A percentile compares a stretch with the other conserved stretches of the same genome.
phyloP scores from a whole-genome alignment of 1,284 basidiomycete species.

The Bjerkandera adusta region DNA sequence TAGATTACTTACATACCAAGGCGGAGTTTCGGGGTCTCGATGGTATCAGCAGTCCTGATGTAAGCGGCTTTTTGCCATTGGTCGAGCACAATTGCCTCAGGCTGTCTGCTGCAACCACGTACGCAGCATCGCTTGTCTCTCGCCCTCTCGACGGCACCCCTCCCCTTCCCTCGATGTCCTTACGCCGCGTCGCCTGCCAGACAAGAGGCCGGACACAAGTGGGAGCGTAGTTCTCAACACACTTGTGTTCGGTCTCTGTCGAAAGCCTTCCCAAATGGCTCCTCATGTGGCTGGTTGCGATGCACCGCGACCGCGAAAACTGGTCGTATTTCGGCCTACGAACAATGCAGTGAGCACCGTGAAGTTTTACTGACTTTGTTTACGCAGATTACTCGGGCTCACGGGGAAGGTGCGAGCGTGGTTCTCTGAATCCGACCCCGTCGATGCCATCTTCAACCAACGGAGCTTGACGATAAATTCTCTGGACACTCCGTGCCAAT shows the following conservation, averaged over 20 bases:
- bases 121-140: slow-evolving; percentile 13
- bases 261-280: neutral
- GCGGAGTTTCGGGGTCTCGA: neutral
- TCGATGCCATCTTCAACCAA: too few relatives aligned
- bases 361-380: neutral
- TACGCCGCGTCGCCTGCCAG: slow-evolving; percentile 4
- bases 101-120: slow-evolving; percentile 13
- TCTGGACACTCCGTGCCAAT: too few relatives aligned
- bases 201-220: slow-evolving; percentile 26
- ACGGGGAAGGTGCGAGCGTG: slow-evolving; percentile 32
- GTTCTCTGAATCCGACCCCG: slow-evolving; percentile 31
- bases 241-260: slow-evolving; percentile 28
- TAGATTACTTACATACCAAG: neutral
- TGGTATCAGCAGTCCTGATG: slow-evolving; percentile 3
- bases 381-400: slow-evolving; percentile 11
- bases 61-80: slow-evolving; percentile 32
- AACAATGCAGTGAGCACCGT: neutral
- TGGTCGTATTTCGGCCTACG: too few relatives aligned
- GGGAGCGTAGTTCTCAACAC: slow-evolving; percentile 51
- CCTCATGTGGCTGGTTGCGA: too few relatives aligned
- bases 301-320: neutral
- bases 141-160: slow-evolving; percentile 8
- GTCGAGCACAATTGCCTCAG: slow-evolving; percentile 35
- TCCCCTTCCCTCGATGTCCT: slow-evolving; percentile 1
- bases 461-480: too few relatives aligned